Percentiles rank a stretch among this genome's conserved stretches.
phyloP scores from a whole-genome alignment of 306 rosid species.

The Fragaria iinumae region DNA sequence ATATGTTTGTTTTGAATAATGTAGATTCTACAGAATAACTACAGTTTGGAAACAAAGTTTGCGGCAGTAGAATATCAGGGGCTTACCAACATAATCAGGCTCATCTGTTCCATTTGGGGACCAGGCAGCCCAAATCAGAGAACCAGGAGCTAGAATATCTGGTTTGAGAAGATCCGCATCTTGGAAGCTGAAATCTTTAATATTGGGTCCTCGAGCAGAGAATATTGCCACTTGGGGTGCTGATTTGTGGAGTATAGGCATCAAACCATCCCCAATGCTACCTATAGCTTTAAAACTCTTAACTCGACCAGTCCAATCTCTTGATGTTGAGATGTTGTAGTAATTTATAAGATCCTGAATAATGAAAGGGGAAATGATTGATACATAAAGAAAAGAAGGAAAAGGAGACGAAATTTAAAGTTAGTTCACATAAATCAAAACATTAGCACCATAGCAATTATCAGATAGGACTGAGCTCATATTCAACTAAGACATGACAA shows the following conservation, averaged over 20 bases:
- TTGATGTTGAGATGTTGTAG: slow-evolving; percentile 79
- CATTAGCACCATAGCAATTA: background rate
- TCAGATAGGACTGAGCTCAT: slow-evolving; percentile 15
- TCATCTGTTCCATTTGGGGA: slow-evolving; percentile 98
- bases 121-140: slow-evolving; percentile 99
- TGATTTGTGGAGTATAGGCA: slow-evolving; percentile 87
- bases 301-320: slow-evolving; percentile 99
- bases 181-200: slow-evolving; percentile 85
- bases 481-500: background rate
- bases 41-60: slow-evolving; percentile 11
- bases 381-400: slow-evolving; percentile 11
- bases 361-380: slow-evolving; percentile 12
- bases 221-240: slow-evolving; percentile 96
- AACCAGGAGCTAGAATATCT: slow-evolving; percentile 97
- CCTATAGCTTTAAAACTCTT: slow-evolving; percentile 80
- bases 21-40: background rate
- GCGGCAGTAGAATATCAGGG: slow-evolving; percentile 2
- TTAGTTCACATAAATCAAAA: slow-evolving; percentile 14
- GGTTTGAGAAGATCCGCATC: slow-evolving; percentile 99
- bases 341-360: slow-evolving; percentile 85
- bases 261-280: slow-evolving; percentile 86
- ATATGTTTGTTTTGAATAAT: slow-evolving; percentile 5
- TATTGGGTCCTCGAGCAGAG: slow-evolving; percentile 97
- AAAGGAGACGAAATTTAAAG: slow-evolving; percentile 11
- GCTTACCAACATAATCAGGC: slow-evolving; percentile 75